Base-by-base conservation (phyloP, 345 rosid species). In the Acer saccharum region DNA sequence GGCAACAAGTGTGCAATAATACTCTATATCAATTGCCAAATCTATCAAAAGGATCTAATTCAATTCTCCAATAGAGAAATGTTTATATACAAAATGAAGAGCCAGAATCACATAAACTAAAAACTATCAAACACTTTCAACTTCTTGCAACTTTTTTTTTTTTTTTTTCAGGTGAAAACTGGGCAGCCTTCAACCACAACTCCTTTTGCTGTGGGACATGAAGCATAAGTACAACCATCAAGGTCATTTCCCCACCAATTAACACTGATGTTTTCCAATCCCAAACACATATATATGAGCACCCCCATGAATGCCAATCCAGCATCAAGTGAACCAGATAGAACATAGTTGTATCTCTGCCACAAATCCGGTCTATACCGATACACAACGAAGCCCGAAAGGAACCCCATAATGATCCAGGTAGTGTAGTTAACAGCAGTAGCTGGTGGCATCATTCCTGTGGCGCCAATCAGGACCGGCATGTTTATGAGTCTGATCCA, bases 241-340 rank as follows among this genome's bases (percentile, higher is more conserved):
- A 94, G 93, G 65, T 96, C 94, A 86, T 94, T 96, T 20, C 99
- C 97, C 99, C 97, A 94, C 99, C 99, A 96, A 78, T 86, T 84
- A 64, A 94, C 41, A 80, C 83, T 87, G 50, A 96, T 25, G 77
- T 87, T 81, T 82, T 93, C 90, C 74, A 94, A 73, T 21, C 97
- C 99, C 92, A 96, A 82, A 78, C 97, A 91, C 64, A 96, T 66
- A 77, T 94, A 96, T 14, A 96, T 68, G 18, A 96, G 77, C 80
- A 96, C 98, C 7, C 95, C 99, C 99, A 96, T 94, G 79, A 92
- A 96, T 10, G 99, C 99, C 68, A 96, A 86, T 14, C 99, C 98
- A 35, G 98, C 98, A 82, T 96, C 98, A 50, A 96, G 75, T 46
- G 97, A 79, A n/a, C 99, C 99, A 0, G 99, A 96, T 41, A 96